A percentile compares a stretch with the other conserved stretches of the same genome.
Evolutionary conservation across 768 basidiomycete genomes (phyloP).

Genomic region (Mycena epipterygia): DNA sequence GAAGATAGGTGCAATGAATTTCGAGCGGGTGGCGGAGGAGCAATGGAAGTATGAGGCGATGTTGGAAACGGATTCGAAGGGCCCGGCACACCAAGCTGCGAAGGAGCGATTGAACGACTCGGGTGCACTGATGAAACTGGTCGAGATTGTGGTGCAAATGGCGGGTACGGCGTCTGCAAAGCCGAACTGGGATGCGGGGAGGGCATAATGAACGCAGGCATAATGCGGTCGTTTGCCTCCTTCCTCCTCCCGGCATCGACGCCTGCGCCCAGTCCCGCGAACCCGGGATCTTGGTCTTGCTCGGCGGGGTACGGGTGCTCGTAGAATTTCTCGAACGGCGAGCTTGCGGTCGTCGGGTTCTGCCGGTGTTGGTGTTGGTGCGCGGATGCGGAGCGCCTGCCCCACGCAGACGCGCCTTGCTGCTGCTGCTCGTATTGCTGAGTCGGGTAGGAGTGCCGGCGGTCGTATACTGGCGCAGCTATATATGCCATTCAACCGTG

Average conservation of each 20-base stretch:
- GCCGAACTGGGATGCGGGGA: background rate
- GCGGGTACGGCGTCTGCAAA: conserved; percentile 1
- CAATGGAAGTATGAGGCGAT: background rate
- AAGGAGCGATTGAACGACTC: background rate
- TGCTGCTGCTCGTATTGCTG: conserved; percentile 28
- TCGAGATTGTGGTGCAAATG: background rate
- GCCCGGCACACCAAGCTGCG: background rate
- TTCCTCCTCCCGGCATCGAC: conserved; percentile 21
- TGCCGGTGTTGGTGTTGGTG: background rate
- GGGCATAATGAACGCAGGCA: conserved; percentile 19
- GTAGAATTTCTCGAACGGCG: conserved; percentile 33
- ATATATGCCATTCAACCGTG: background rate
- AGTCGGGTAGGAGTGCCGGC: conserved; percentile 29
- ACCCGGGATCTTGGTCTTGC: conserved; percentile 29
- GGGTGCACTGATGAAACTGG: background rate
- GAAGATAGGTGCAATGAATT: background rate
- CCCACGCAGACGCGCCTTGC: conserved; percentile 4
- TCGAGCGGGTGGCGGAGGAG: background rate
- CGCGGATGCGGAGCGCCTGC: conserved; percentile 13
- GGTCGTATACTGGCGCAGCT: conserved; percentile 34
- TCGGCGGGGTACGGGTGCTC: conserved; percentile 30
- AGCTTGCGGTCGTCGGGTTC: conserved; percentile 28
- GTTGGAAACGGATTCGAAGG: background rate
- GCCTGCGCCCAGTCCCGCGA: conserved; percentile 35
- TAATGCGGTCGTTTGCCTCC: conserved; percentile 12